Evolutionary conservation across 2,329 filamentous ascomycete species (phyloP).

Genomic region (Aspergillus transmontanensis): DNA sequence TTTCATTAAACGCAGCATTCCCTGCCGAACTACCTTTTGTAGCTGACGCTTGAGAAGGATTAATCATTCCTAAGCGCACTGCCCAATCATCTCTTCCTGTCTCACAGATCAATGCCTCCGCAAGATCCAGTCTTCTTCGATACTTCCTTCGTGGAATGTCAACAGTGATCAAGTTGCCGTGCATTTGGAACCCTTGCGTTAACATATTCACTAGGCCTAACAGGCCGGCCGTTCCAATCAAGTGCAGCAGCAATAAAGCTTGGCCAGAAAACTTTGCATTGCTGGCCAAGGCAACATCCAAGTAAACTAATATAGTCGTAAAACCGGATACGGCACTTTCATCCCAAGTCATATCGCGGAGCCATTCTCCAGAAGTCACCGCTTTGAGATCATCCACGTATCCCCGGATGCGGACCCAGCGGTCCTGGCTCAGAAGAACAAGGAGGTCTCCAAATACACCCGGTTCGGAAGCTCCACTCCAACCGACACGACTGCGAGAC

Average conservation of each 20-base stretch:
- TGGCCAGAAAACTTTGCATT: background rate
- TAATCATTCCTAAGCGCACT: background rate
- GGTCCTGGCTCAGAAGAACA: background rate
- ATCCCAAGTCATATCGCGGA: background rate
- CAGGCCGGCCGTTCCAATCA: background rate
- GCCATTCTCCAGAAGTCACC: background rate
- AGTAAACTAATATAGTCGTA: background rate
- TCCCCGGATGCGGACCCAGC: background rate
- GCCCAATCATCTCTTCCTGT: background rate
- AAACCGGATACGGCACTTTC: background rate
- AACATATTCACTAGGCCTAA: background rate
- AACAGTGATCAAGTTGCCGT: background rate
- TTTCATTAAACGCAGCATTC: background rate
- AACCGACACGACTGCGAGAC: background rate
- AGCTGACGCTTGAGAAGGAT: background rate
- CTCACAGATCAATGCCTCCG: background rate
- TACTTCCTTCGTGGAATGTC: background rate
- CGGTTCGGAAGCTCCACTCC: background rate
- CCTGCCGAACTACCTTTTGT: background rate
- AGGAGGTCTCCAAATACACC: background rate
- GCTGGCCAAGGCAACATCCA: background rate
- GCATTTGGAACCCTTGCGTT: background rate
- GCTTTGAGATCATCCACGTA: background rate
- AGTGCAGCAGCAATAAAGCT: background rate
- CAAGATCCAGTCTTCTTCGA: background rate